Evolutionary conservation across 208 protist genomes (phyloP).

Genomic region (Angomonas deanei): DNA sequence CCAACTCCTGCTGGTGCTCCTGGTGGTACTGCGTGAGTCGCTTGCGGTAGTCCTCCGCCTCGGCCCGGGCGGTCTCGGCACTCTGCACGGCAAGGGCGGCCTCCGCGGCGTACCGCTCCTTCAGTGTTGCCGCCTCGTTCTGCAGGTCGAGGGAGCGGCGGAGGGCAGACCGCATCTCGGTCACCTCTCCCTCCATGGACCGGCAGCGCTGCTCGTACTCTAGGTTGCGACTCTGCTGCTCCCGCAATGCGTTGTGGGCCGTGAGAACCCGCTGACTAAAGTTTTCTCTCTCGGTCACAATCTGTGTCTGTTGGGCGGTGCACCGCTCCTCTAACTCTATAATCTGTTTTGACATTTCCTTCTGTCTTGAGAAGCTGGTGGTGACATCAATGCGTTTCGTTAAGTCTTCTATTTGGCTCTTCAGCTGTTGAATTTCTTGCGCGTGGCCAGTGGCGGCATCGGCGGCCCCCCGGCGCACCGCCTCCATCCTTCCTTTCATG

Average conservation of each 20-base stretch:
- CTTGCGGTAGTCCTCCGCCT: slow-evolving; percentile 19
- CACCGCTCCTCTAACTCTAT: slow-evolving; percentile 58
- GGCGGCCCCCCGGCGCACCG: slow-evolving; percentile 25
- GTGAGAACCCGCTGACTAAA: slow-evolving; percentile 52
- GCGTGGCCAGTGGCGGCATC: slow-evolving; percentile 58
- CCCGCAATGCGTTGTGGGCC: slow-evolving; percentile 67
- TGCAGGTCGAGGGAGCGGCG: slow-evolving; percentile 63
- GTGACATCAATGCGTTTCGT: slow-evolving; percentile 51
- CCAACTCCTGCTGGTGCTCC: slow-evolving; percentile 32
- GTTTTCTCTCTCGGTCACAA: slow-evolving; percentile 58
- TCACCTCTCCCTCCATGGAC: slow-evolving; percentile 44
- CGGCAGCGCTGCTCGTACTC: slow-evolving; percentile 73
- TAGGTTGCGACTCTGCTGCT: slow-evolving; percentile 60
- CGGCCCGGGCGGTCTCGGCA: slow-evolving; percentile 25
- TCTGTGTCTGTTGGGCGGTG: slow-evolving; percentile 31
- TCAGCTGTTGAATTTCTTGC: slow-evolving; percentile 65
- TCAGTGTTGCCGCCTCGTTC: slow-evolving; percentile 59
- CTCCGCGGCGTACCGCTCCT: slow-evolving; percentile 55
- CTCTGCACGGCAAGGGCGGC: slow-evolving; percentile 36
- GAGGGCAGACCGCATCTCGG: slow-evolving; percentile 58
- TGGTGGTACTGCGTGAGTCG: slow-evolving; percentile 17
- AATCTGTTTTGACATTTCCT: slow-evolving; percentile 49
- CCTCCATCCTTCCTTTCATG: slow-evolving; percentile 50
- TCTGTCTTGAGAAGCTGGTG: slow-evolving; percentile 26
- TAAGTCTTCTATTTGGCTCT: slow-evolving; percentile 58